Conservation (phyloP, 768 basidiomycete genomes). For the Mycena chlorophos region DNA sequence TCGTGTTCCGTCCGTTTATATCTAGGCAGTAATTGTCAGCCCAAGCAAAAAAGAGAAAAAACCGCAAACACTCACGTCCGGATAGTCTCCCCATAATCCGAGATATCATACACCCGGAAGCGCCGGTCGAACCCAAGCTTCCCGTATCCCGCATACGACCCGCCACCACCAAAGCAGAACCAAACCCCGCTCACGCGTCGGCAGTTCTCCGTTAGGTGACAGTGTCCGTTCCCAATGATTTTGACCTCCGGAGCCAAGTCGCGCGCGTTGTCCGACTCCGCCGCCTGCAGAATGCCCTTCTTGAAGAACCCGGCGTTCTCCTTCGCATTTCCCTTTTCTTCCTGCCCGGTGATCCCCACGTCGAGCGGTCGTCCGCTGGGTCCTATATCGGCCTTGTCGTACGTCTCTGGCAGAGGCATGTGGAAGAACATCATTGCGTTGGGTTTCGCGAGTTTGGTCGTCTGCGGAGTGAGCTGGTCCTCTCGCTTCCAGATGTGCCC, state of each 20-base stretch:
- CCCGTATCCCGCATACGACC: slow-evolving; percentile 80
- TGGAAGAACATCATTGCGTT: slow-evolving; percentile 99
- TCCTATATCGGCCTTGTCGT: slow-evolving; percentile 66
- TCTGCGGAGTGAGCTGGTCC: slow-evolving; percentile 58
- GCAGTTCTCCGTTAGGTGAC: slow-evolving; percentile 89
- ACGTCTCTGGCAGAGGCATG: slow-evolving; percentile 89
- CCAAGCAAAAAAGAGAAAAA: not conserved
- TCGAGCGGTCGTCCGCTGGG: slow-evolving; percentile 65
- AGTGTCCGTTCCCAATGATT: slow-evolving; percentile 88
- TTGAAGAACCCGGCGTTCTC: slow-evolving; percentile 82
- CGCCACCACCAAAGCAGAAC: slow-evolving; percentile 25
- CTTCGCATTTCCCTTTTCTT: slow-evolving; percentile 62
- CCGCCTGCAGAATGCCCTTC: slow-evolving; percentile 70
- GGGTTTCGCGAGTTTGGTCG: slow-evolving; percentile 75
- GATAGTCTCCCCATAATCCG: slow-evolving; percentile 90
- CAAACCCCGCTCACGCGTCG: slow-evolving; percentile 83
- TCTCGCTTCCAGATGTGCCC: slow-evolving; percentile 67
- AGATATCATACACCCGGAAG: slow-evolving; percentile 85
- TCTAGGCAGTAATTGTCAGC: not conserved
- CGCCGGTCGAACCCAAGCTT: slow-evolving; percentile 86
- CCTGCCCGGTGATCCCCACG: slow-evolving; percentile 63
- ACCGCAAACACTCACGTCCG: slow-evolving; percentile 49
- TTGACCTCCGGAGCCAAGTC: slow-evolving; percentile 71
- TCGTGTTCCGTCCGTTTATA: slow-evolving; percentile 78
- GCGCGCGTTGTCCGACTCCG: slow-evolving; percentile 66